Percentiles rank a stretch among this genome's conserved stretches.
Conservation (phyloP, 2,329 filamentous ascomycete species). For the Fusarium mundagurra region DNA sequence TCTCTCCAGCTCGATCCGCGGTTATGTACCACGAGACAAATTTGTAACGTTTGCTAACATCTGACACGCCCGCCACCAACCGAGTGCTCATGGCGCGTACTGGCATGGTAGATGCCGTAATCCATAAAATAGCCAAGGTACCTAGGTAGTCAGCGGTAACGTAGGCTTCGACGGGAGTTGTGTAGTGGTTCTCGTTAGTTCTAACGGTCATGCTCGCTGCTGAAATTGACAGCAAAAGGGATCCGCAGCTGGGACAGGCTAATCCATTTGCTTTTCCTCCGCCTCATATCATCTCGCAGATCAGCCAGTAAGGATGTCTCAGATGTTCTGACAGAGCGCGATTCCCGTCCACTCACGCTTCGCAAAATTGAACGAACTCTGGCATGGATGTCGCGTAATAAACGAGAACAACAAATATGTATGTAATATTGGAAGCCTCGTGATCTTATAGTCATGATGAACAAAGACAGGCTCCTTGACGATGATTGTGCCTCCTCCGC, state of each 20-base stretch:
- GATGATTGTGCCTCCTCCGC: conserved; percentile 4
- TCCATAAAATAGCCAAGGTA: background rate
- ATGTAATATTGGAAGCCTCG: background rate
- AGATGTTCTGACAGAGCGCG: conserved; percentile 20
- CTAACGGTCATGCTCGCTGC: background rate
- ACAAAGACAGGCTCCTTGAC: background rate
- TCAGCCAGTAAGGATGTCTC: conserved; percentile 34
- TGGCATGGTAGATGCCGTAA: conserved; percentile 18
- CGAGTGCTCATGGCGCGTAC: conserved; percentile 21
- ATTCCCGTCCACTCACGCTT: conserved; percentile 1
- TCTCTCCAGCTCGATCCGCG: conserved; percentile 1
- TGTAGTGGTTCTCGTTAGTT: conserved; percentile 9
- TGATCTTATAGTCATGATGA: background rate
- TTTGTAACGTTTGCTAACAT: background rate
- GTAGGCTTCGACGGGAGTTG: conserved; percentile 11
- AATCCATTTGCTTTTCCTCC: background rate
- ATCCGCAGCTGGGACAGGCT: conserved; percentile 21
- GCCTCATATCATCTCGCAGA: conserved; percentile 23
- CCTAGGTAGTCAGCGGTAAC: background rate
- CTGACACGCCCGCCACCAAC: background rate
- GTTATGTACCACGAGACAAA: background rate
- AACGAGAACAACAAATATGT: background rate
- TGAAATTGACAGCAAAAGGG: conserved; percentile 2
- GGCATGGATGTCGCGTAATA: conserved; percentile 5
- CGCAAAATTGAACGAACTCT: conserved; percentile 1